phyloP scores from a whole-genome alignment of 1,139 yeast species.

The Geotrichum cucujoidarum region DNA sequence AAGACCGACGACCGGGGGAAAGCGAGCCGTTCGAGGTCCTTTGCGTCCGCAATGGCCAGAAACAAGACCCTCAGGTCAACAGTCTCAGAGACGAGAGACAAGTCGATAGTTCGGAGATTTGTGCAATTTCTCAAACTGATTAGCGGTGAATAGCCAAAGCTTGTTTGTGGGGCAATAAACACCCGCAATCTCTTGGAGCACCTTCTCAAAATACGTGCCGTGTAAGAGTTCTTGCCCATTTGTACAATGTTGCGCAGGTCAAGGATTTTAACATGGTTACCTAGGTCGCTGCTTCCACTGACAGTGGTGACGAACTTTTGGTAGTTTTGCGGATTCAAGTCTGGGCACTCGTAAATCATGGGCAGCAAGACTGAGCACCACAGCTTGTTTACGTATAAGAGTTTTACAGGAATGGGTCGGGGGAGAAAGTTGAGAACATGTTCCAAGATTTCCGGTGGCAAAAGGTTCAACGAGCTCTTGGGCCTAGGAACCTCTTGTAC shows the following conservation, averaged over 20 bases:
- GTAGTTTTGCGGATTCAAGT: constrained; percentile 62
- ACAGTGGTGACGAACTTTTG: constrained; percentile 67
- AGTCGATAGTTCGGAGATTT: constrained; percentile 59
- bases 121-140: constrained; percentile 69
- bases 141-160: constrained; percentile 87
- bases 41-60: constrained; percentile 60
- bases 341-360: constrained; percentile 59
- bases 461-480: constrained; percentile 3
- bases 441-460: constrained; percentile 60
- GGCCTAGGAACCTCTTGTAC: background rate
- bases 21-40: constrained; percentile 63
- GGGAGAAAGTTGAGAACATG: constrained; percentile 47
- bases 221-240: constrained; percentile 88
- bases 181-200: constrained; percentile 58
- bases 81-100: constrained; percentile 88
- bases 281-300: constrained; percentile 32
- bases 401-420: constrained; percentile 41
- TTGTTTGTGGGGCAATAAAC: constrained; percentile 89
- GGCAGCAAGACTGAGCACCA: constrained; percentile 61
- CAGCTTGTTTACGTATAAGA: constrained; percentile 54
- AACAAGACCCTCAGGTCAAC: constrained; percentile 77
- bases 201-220: constrained; percentile 73
- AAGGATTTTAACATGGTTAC: constrained; percentile 39
- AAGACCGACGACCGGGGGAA: constrained; percentile 87
- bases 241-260: constrained; percentile 79